Evolutionary conservation across 2,329 filamentous ascomycete species (phyloP), one percentile per base, ranked within the genome.

Genomic region (Pseudogymnoascus sp.): DNA sequence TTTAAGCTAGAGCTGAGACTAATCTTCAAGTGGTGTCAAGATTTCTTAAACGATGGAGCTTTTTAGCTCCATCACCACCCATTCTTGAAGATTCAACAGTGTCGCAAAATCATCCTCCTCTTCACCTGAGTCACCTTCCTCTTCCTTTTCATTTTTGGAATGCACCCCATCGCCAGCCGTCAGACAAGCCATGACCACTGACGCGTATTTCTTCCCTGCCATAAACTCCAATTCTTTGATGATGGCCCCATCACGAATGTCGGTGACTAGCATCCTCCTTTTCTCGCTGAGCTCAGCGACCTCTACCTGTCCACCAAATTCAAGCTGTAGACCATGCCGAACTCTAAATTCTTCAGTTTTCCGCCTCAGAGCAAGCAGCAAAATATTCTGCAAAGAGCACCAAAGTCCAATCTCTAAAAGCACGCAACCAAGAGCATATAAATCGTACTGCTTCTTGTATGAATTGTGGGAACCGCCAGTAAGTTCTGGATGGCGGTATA

Each of bases 381-480:
- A 38, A n/a, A 38, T 38, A 38, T 7, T 38, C 36, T 38, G 36
- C 7, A 38, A 6, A 8, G 36, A 38, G n/a, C 60, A 16, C 60
- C 63, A 56, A 34, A 63, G 28, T 56, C 25, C 42, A 63, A 59
- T 50, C 31, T 31, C 61, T 21, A 28, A 42, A 37, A 66, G 18
- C 3, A 59, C 62, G 60, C 65, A 65, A n/a, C 60, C 65, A 1
- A 66, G 25, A n/a, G 62, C 64, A 28, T 65, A 66, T n/a, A 66
- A 44, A 46, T 66, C 65, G 66, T 75, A 66, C 5, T 31, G 37
- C 31, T 64, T 66, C 2, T 31, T 53, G 25, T 62, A 66, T 2
- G 63, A 59, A 23, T 34, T 44, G 31, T 61, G 34, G n/a, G 64
- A 42, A 1, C 62, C 36, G 18, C 36, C 23, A 1, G 62, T 37